These are phyloP conservation scores for Chaetomium olivaceum DNA, from an alignment of 2,329 filamentous ascomycete species.

Conservation along the genomic window DNA sequence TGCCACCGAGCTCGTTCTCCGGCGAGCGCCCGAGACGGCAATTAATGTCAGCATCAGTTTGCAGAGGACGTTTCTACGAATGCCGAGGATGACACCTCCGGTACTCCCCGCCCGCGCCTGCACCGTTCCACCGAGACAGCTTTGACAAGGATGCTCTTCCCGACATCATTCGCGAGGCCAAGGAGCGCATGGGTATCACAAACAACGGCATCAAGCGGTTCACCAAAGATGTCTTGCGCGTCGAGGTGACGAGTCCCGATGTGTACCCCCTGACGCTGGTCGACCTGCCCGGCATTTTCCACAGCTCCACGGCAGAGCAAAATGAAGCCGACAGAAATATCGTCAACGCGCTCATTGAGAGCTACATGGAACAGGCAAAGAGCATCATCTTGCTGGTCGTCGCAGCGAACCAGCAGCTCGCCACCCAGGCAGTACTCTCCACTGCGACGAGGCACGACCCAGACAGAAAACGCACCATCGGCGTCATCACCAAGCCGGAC, in stretches of 20 bases:
- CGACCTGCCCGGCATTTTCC: constrained; percentile 58
- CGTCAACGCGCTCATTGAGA: constrained; percentile 50
- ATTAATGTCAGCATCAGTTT: constrained; percentile 25
- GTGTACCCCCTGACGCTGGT: constrained; percentile 58
- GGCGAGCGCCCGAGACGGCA: constrained; percentile 7
- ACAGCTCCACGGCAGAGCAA: constrained; percentile 47
- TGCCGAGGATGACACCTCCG: neutral
- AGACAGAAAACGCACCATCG: constrained; percentile 47
- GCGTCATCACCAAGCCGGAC: constrained; percentile 60
- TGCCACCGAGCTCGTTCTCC: constrained; percentile 31
- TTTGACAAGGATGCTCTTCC: constrained; percentile 36
- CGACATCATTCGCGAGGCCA: constrained; percentile 42
- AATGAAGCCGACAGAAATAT: constrained; percentile 44
- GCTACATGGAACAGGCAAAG: constrained; percentile 57
- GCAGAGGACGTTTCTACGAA: neutral
- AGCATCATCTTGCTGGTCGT: constrained; percentile 62
- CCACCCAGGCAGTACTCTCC: constrained; percentile 58
- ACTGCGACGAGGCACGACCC: constrained; percentile 44
- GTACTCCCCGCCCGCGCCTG: neutral
- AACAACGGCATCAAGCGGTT: constrained; percentile 15
- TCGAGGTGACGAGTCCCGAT: constrained; percentile 50
- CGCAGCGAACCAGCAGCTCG: constrained; percentile 56
- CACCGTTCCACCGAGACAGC: constrained; percentile 18
- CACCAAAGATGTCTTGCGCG: constrained; percentile 22
- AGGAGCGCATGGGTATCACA: constrained; percentile 50